Base-by-base conservation (phyloP, 1,284 basidiomycete species). In the Marasmius fiardii region DNA sequence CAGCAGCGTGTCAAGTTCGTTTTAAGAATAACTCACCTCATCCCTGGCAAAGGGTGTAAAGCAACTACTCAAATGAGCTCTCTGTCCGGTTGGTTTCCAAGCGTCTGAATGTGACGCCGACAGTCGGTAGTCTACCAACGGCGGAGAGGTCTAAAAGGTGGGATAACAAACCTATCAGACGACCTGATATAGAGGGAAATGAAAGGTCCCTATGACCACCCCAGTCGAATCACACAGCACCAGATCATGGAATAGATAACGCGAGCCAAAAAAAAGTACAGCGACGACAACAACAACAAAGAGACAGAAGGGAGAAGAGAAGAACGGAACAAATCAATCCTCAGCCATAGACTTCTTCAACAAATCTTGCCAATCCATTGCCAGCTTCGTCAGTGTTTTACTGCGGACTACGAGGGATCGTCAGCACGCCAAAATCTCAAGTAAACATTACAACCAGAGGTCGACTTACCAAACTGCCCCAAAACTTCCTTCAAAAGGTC, bases 401-500 rank as follows among this genome's bases (percentile, higher is more conserved):
- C 87, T 90, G 54, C 81, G 79, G 34, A 79, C 91, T 93, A 63
- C 20, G 48, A 43, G 55, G 1, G 20, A 12, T 7, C 3, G 55
- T 28, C 28, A 53, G 59, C 10, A 63, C 58, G 34, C 43, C 52
- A 23, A 14, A 28, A 21, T 5, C 51, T 3, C 49, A 54, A 14
- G 5, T 26, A 14, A 14, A 34, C 24, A 43, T 45, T n/a, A 50
- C 4, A 11, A 53, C 31, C 20, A 28, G 43, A 45, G 43, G 44
- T 35, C 12, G n/a, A 49, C 81, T 55, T 61, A 92, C 91, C 85
- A 66, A 94, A 90, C 33, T 88, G 75, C n/a, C 74, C 74, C 31
- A 93, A 66, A 2, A 95, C 87, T 55, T 94, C 92, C 60, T 81
- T 86, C 41, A 93, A 71, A 35, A 95, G 69, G 61, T 93, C 90